Conservation (phyloP, 768 basidiomycete genomes). For the Russula sp. region DNA sequence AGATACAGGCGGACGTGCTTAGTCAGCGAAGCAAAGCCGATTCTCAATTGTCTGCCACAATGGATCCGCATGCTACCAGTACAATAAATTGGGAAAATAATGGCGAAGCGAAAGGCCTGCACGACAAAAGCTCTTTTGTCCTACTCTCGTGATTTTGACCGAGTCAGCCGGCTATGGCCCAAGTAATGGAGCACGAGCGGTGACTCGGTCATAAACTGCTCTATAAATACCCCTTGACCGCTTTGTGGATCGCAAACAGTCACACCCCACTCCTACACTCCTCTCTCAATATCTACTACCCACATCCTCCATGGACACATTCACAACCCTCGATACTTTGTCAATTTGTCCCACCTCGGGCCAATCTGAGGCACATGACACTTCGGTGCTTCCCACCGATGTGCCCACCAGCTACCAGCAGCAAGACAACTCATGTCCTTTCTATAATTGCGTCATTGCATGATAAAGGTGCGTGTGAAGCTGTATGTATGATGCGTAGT, state of each 20-base stretch:
- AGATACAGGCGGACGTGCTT: neutral
- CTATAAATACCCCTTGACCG: neutral
- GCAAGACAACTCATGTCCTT: too few relatives aligned
- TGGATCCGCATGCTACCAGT: too few relatives aligned
- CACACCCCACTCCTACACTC: too few relatives aligned
- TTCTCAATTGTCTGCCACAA: too few relatives aligned
- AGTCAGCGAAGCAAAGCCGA: neutral
- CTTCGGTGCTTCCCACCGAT: neutral
- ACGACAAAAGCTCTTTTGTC: neutral
- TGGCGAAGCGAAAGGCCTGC: neutral
- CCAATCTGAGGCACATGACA: neutral
- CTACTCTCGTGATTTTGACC: neutral
- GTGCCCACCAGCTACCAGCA: neutral
- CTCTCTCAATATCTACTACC: too few relatives aligned
- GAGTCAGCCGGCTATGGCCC: too few relatives aligned
- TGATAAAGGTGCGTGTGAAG: neutral
- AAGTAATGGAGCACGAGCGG: too few relatives aligned
- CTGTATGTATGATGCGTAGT: too few relatives aligned
- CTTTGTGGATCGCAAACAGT: too few relatives aligned
- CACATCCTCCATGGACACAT: neutral
- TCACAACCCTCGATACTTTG: neutral
- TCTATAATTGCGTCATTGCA: neutral
- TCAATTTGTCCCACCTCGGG: neutral
- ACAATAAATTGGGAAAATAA: neutral
- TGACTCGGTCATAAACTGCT: neutral